Percentiles rank a stretch among this genome's conserved stretches.
phyloP scores from a whole-genome alignment of 805 yeast species.

The Starmerella tilneyi region DNA sequence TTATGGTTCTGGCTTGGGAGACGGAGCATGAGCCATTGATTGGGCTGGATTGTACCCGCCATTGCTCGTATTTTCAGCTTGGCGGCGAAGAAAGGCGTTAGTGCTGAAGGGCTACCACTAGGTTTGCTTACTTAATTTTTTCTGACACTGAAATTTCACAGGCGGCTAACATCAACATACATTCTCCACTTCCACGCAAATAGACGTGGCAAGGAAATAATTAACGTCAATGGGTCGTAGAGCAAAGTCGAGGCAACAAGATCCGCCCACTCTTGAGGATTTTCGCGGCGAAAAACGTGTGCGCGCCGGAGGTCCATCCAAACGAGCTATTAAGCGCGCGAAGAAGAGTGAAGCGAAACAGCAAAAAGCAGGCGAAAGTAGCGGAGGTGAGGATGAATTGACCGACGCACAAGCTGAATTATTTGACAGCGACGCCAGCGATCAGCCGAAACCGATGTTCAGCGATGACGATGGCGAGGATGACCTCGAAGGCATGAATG shows the following conservation, averaged over 20 bases:
- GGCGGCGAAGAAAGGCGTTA: neutral
- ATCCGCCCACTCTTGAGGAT: conserved; percentile 82
- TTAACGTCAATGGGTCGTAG: conserved; percentile 97
- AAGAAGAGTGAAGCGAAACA: conserved; percentile 5
- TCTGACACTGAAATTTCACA: conserved; percentile 3
- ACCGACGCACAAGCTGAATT: conserved; percentile 42
- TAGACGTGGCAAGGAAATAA: too few species aligned
- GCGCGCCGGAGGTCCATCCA: conserved; percentile 19
- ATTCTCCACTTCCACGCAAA: too few species aligned
- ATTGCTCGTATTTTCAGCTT: neutral
- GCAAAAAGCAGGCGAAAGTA: neutral
- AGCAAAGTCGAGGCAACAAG: conserved; percentile 84
- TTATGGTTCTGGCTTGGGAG: conserved; percentile 75
- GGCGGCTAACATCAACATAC: neutral
- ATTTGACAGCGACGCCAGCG: conserved; percentile 55
- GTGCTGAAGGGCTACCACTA: neutral
- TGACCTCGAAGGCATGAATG: conserved; percentile 36
- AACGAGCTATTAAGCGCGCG: conserved; percentile 26
- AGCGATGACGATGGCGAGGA: conserved; percentile 57
- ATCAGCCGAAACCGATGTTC: conserved; percentile 50
- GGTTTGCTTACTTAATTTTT: conserved; percentile 10
- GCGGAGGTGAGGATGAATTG: conserved; percentile 47
- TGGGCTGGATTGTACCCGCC: conserved; percentile 33
- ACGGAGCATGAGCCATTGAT: conserved; percentile 53
- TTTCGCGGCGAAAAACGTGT: conserved; percentile 37